phyloP scores from a whole-genome alignment of 1,139 yeast species.

The Debaryomycetaceae sp. region DNA sequence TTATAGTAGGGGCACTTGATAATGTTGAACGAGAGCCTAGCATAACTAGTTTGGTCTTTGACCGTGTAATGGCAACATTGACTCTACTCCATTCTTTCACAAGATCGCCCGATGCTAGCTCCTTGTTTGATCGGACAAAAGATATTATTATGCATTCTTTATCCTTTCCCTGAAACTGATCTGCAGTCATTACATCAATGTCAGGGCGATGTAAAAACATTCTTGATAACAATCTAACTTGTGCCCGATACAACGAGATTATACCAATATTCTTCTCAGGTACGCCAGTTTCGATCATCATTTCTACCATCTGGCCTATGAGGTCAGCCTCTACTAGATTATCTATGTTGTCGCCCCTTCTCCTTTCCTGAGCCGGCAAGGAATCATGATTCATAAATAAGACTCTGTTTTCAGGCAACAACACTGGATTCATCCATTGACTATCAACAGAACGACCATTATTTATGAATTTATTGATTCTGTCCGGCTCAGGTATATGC shows the following conservation, averaged over 20 bases:
- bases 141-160: conserved; percentile 88
- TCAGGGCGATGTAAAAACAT: conserved; percentile 36
- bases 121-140: conserved; percentile 74
- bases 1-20: conserved; percentile 50
- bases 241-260: conserved; percentile 86
- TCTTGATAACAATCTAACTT: conserved; percentile 54
- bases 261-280: conserved; percentile 65
- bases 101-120: conserved; percentile 70
- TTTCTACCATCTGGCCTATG: conserved; percentile 59
- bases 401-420: conserved; percentile 48
- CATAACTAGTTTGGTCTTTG: conserved; percentile 76
- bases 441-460: conserved; percentile 4
- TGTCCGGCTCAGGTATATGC: conserved; percentile 38
- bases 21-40: conserved; percentile 75
- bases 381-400: conserved; percentile 76
- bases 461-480: conserved; percentile 10
- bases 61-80: conserved; percentile 92
- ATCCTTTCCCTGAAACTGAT: conserved; percentile 94
- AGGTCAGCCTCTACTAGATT: conserved; percentile 71
- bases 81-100: conserved; percentile 87
- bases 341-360: conserved; percentile 62
- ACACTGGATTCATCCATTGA: conserved; percentile 31
- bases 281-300: conserved; percentile 61
- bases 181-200: conserved; percentile 86
- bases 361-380: conserved; percentile 56